phyloP scores from a whole-genome alignment of 495 filamentous ascomycete genomes.

The Cenococcum geophilum region DNA sequence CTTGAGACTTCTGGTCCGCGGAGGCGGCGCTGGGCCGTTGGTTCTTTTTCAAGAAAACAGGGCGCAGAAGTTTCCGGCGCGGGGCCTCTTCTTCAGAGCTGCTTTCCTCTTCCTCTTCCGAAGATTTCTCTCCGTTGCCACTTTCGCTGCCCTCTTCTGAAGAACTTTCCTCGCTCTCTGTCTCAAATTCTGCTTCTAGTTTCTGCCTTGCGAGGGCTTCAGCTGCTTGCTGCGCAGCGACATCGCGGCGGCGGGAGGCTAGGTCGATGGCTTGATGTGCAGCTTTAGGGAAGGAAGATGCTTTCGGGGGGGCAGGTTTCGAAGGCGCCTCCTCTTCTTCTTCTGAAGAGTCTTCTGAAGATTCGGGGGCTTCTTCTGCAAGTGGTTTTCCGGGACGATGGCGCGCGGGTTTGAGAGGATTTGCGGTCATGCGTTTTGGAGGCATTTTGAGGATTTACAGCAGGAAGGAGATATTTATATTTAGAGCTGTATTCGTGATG shows the following conservation, averaged over 20 bases:
- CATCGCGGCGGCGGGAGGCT: conserved; percentile 29
- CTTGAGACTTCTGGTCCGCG: conserved; percentile 11
- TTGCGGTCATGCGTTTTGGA: conserved; percentile 89
- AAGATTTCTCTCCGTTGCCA: conserved; percentile 41
- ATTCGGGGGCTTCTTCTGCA: conserved; percentile 56
- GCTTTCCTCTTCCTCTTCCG: conserved; percentile 66
- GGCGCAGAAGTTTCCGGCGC: conserved; percentile 66
- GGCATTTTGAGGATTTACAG: conserved; percentile 55
- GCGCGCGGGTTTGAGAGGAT: conserved; percentile 73
- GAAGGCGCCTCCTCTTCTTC: conserved; percentile 45
- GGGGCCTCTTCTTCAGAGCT: conserved; percentile 32
- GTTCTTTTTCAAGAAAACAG: conserved; percentile 85
- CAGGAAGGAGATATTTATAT: neutral
- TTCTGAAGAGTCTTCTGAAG: conserved; percentile 51
- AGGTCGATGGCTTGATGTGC: conserved; percentile 30
- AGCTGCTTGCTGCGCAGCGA: conserved; percentile 36
- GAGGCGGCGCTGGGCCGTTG: conserved; percentile 48
- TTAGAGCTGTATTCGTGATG: neutral
- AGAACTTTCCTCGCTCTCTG: conserved; percentile 26
- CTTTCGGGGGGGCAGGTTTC: conserved; percentile 26
- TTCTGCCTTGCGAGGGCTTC: conserved; percentile 48
- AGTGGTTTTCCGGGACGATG: conserved; percentile 81
- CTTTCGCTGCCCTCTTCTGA: conserved; percentile 27
- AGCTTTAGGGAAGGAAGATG: neutral
- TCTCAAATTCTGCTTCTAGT: conserved; percentile 38